Conservation (phyloP, 768 basidiomycete genomes). For the Cystobasidium onofrii region DNA sequence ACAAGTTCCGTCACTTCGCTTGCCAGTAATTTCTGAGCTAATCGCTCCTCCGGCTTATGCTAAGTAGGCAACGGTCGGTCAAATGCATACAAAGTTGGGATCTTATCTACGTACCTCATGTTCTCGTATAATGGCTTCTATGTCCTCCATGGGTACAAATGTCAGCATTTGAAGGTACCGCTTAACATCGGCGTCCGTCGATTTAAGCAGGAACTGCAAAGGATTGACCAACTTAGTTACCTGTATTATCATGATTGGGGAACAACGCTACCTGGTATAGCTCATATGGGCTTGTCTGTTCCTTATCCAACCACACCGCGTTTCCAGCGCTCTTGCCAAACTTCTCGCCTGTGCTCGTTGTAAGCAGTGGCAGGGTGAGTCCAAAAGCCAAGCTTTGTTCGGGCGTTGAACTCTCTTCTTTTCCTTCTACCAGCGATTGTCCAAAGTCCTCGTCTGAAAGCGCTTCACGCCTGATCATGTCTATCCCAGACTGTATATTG, state of each 20-base stretch:
- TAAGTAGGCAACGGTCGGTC: slow-evolving; percentile 33
- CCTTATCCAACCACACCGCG: slow-evolving; percentile 77
- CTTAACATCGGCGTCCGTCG: slow-evolving; percentile 68
- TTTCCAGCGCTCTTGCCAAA: slow-evolving; percentile 97
- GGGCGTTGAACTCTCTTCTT: not conserved
- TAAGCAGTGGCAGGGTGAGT: slow-evolving; percentile 86
- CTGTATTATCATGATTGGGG: slow-evolving; percentile 23
- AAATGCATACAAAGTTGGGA: not conserved
- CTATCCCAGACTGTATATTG: slow-evolving; percentile 87
- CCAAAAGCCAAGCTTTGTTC: slow-evolving; percentile 56
- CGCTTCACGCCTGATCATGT: slow-evolving; percentile 63
- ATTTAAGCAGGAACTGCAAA: slow-evolving; percentile 75
- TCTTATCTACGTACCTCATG: slow-evolving; percentile 53
- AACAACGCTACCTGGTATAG: slow-evolving; percentile 87
- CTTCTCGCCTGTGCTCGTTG: slow-evolving; percentile 80
- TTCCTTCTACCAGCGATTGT: not conserved
- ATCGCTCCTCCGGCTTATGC: slow-evolving; percentile 48
- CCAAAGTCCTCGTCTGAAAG: slow-evolving; percentile 40
- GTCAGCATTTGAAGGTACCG: slow-evolving; percentile 76
- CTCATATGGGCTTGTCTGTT: slow-evolving; percentile 74
- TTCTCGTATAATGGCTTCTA: slow-evolving; percentile 53
- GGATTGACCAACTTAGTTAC: not conserved
- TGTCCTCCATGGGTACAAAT: slow-evolving; percentile 56
- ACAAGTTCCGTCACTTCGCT: slow-evolving; percentile 57
- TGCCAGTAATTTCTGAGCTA: slow-evolving; percentile 54